Conservation (phyloP, 306 rosid genomes). For the Nissolia schottii region DNA sequence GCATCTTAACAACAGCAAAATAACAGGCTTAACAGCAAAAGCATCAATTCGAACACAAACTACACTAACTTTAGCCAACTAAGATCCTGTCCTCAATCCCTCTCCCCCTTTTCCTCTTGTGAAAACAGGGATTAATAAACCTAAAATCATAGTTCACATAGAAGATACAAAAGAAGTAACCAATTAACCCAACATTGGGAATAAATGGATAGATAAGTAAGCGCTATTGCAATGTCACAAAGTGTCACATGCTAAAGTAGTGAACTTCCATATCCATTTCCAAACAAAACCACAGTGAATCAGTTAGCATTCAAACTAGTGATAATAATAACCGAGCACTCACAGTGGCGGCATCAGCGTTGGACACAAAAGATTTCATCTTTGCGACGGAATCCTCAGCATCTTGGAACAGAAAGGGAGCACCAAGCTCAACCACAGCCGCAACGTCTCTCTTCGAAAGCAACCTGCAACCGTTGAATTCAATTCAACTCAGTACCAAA, state of each 20-base stretch:
- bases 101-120: too few species aligned
- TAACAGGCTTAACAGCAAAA: background rate
- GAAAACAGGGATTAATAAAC: too few species aligned
- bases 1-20: background rate
- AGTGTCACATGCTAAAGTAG: too few species aligned
- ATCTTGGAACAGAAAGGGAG: slow-evolving; percentile 60
- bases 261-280: background rate
- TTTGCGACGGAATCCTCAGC: slow-evolving; percentile 38
- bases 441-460: slow-evolving; percentile 69
- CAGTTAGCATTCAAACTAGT: background rate
- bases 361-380: slow-evolving; percentile 51
- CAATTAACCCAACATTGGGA: background rate
- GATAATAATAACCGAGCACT: slow-evolving; percentile 20
- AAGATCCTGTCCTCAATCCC: too few species aligned
- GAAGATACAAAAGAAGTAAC: background rate
- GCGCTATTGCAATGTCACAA: background rate
- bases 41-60: background rate
- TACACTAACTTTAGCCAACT: too few species aligned
- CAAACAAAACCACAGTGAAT: background rate
- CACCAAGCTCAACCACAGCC: slow-evolving; percentile 47
- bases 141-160: background rate
- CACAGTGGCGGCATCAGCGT: slow-evolving; percentile 37
- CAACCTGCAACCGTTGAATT: slow-evolving; percentile 41
- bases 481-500: background rate
- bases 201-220: background rate